These are phyloP conservation scores for Penicillium sp. DNA, from an alignment of 2,329 filamentous ascomycete genomes.

Conservation along the genomic window DNA sequence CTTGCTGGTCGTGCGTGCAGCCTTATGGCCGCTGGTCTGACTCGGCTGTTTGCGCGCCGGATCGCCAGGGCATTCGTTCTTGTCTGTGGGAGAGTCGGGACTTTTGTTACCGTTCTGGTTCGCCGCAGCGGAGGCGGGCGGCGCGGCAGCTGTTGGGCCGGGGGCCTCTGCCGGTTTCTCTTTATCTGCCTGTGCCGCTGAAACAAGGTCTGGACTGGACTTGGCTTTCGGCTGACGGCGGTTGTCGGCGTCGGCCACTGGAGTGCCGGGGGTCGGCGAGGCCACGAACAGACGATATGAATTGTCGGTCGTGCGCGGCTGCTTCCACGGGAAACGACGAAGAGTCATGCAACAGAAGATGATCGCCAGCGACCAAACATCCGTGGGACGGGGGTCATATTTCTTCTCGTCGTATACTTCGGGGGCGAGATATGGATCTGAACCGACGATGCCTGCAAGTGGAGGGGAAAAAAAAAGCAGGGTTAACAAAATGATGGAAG, in stretches of 20 bases:
- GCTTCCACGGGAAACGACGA: conserved; percentile 93
- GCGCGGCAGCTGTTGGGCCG: conserved; percentile 7
- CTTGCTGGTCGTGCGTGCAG: conserved; percentile 35
- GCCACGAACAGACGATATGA: conserved; percentile 91
- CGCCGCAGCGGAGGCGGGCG: conserved; percentile 8
- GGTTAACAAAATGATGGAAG: too few relatives aligned
- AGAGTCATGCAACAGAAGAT: conserved; percentile 99
- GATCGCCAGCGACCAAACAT: conserved; percentile 97
- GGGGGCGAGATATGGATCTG: conserved; percentile 92
- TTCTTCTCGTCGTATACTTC: conserved; percentile 92
- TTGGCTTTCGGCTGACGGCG: conserved; percentile 27
- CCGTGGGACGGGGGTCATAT: conserved; percentile 88
- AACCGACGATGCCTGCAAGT: conserved; percentile 64
- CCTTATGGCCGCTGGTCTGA: conserved; percentile 17
- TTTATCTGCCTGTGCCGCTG: conserved; percentile 23
- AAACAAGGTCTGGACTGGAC: conserved; percentile 32
- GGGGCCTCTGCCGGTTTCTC: conserved; percentile 17
- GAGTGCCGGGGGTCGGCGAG: conserved; percentile 54
- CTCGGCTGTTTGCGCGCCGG: conserved; percentile 23
- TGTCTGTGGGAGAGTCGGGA: conserved; percentile 13
- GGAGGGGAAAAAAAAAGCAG: neutral
- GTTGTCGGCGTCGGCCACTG: conserved; percentile 1
- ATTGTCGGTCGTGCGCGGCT: conserved; percentile 84
- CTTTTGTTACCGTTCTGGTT: conserved; percentile 18
- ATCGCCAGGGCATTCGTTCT: conserved; percentile 22